phyloP scores from a whole-genome alignment of 164 flowering plant genomes.

The Aristolochia contorta region DNA sequence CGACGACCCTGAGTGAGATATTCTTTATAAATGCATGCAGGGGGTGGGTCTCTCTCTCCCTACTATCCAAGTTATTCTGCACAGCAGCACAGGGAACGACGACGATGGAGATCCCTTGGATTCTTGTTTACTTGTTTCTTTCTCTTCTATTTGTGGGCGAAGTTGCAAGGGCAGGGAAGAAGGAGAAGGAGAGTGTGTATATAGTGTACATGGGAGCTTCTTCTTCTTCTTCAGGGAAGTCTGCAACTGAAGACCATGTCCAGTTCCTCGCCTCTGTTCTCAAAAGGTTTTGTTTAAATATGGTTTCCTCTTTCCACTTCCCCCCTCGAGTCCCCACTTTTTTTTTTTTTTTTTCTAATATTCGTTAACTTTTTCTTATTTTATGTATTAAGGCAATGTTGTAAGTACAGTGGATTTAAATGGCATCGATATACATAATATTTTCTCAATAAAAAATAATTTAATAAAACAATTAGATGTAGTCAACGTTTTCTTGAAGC shows the following conservation, averaged over 20 bases:
- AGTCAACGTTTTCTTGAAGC: too few species aligned
- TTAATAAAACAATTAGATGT: neutral
- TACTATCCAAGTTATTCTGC: neutral
- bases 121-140: neutral
- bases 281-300: conserved; percentile 15
- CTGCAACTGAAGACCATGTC: conserved; percentile 13
- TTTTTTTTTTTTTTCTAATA: neutral
- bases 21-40: neutral
- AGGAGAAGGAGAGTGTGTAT: conserved; percentile 20
- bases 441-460: neutral
- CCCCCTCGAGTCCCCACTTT: too few species aligned
- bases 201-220: conserved; percentile 52
- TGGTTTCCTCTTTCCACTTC: neutral
- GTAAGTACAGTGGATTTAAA: neutral
- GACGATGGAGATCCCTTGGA: neutral
- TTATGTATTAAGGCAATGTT: neutral
- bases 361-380: neutral
- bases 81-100: neutral
- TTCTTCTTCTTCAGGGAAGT: conserved; percentile 9
- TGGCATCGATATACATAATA: neutral
- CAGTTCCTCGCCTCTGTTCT: conserved; percentile 29
- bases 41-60: neutral
- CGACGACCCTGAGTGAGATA: neutral
- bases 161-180: neutral
- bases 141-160: neutral